Percentiles rank a stretch among this genome's conserved stretches.
Conservation (phyloP, 495 filamentous ascomycete genomes). For the Rusavskia elegans region DNA sequence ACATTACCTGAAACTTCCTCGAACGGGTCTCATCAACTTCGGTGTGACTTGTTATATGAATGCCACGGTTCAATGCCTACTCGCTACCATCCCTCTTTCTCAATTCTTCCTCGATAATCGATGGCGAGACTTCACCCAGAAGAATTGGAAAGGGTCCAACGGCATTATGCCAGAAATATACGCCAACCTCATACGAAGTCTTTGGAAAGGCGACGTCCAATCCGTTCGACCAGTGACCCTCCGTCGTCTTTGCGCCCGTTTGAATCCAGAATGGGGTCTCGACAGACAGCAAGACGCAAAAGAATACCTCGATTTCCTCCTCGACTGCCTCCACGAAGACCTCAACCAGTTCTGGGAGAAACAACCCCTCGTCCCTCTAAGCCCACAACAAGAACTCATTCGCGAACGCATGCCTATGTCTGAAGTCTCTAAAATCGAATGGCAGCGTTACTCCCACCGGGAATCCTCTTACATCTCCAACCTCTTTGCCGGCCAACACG, state of each 20-base stretch:
- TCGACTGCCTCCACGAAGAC: conserved; percentile 61
- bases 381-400: conserved; percentile 41
- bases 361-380: conserved; percentile 41
- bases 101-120: conserved; percentile 45
- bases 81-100: conserved; percentile 55
- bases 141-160: conserved; percentile 55
- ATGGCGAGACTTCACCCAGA: conserved; percentile 40
- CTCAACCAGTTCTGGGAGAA: conserved; percentile 50
- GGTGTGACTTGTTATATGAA: conserved; percentile 87
- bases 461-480: conserved; percentile 49
- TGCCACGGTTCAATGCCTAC: conserved; percentile 66
- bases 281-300: conserved; percentile 62
- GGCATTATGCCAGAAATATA: conserved; percentile 66
- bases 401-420: conserved; percentile 46
- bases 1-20: conserved; percentile 36
- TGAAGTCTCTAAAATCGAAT: conserved; percentile 47
- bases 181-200: conserved; percentile 54
- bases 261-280: conserved; percentile 43
- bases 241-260: conserved; percentile 38
- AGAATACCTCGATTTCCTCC: conserved; percentile 59
- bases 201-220: conserved; percentile 57
- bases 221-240: conserved; percentile 37
- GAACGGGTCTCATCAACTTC: conserved; percentile 67
- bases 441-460: conserved; percentile 52
- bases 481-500: conserved; percentile 59